These are phyloP conservation scores for Plasmodium fragile DNA, from an alignment of 169 alveolate genomes.

Conservation along the genomic window DNA sequence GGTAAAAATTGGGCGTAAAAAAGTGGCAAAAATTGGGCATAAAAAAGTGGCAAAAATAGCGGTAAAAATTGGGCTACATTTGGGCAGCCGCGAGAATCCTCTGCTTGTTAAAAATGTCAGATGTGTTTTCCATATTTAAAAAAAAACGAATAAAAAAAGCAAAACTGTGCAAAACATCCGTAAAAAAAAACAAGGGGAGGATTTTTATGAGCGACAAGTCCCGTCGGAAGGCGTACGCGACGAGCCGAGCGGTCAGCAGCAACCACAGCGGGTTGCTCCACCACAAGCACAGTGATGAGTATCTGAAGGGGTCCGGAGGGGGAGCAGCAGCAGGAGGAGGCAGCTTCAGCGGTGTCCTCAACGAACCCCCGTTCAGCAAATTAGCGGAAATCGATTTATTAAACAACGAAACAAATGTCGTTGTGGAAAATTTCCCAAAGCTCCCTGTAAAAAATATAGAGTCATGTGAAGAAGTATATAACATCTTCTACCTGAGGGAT, in stretches of 20 bases:
- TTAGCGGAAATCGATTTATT: neutral
- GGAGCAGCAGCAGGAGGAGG: neutral
- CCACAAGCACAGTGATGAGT: neutral
- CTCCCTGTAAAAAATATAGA: conserved; percentile 47
- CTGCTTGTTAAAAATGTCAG: conserved; percentile 47
- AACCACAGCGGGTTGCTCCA: neutral
- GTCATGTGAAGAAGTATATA: conserved; percentile 59
- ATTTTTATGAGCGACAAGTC: conserved; percentile 61
- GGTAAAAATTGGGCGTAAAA: neutral
- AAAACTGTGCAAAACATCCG: conserved; percentile 22
- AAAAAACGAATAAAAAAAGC: conserved; percentile 47
- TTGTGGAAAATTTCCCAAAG: conserved; percentile 45
- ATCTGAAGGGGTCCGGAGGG: neutral
- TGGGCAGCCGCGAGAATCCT: neutral
- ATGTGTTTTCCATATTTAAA: conserved; percentile 72
- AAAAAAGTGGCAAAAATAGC: neutral
- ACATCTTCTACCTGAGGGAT: conserved; percentile 60
- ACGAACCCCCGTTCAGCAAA: neutral
- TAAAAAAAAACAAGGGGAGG: conserved; percentile 6
- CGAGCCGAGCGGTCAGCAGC: neutral
- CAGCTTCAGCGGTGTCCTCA: neutral
- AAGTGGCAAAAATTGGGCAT: neutral
- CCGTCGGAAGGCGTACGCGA: conserved; percentile 61
- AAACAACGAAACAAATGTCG: conserved; percentile 33
- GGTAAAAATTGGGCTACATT: neutral